Percentiles rank a stretch among this genome's conserved stretches.
These are phyloP conservation scores for Vicia sativa DNA, from an alignment of 306 rosid species.

Conservation along the genomic window DNA sequence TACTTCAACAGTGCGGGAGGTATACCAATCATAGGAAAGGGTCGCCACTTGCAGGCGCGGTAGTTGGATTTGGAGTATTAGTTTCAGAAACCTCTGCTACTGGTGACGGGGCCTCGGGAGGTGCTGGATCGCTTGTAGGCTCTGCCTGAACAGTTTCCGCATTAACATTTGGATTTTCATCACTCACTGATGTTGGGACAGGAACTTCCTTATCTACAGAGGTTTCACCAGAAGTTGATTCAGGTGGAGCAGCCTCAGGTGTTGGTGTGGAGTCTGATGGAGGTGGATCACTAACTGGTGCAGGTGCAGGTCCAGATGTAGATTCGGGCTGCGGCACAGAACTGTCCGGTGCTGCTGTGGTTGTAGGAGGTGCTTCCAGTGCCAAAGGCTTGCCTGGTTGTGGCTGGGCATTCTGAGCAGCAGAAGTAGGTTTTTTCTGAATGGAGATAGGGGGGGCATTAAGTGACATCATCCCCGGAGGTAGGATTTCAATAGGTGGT, in stretches of 20 bases:
- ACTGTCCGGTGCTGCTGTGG: slow-evolving; percentile 47
- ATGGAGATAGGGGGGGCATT: slow-evolving; percentile 65
- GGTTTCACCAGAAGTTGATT: slow-evolving; percentile 53
- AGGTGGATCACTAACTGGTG: slow-evolving; percentile 46
- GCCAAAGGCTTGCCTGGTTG: slow-evolving; percentile 74
- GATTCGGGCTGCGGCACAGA: slow-evolving; percentile 53
- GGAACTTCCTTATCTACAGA: slow-evolving; percentile 36
- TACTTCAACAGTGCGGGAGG: slow-evolving; percentile 27
- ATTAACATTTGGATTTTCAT: slow-evolving; percentile 38
- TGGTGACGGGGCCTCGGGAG: slow-evolving; percentile 48
- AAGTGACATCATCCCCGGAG: slow-evolving; percentile 89
- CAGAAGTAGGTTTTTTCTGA: slow-evolving; percentile 71
- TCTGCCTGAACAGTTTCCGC: slow-evolving; percentile 46
- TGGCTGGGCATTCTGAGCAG: slow-evolving; percentile 59
- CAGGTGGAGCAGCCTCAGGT: slow-evolving; percentile 40
- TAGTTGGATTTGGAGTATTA: slow-evolving; percentile 31
- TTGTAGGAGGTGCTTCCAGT: slow-evolving; percentile 71
- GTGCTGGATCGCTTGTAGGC: slow-evolving; percentile 37
- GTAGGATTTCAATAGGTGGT: slow-evolving; percentile 90
- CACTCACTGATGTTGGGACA: slow-evolving; percentile 45
- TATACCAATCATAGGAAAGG: slow-evolving; percentile 41
- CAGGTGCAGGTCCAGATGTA: slow-evolving; percentile 24
- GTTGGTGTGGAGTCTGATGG: slow-evolving; percentile 41
- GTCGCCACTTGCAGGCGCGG: slow-evolving; percentile 46
- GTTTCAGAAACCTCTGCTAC: slow-evolving; percentile 43